Percentiles rank a stretch among this genome's conserved stretches.
These are phyloP conservation scores for Ogataea kodamae DNA, from an alignment of 805 yeast genomes.

Conservation along the genomic window DNA sequence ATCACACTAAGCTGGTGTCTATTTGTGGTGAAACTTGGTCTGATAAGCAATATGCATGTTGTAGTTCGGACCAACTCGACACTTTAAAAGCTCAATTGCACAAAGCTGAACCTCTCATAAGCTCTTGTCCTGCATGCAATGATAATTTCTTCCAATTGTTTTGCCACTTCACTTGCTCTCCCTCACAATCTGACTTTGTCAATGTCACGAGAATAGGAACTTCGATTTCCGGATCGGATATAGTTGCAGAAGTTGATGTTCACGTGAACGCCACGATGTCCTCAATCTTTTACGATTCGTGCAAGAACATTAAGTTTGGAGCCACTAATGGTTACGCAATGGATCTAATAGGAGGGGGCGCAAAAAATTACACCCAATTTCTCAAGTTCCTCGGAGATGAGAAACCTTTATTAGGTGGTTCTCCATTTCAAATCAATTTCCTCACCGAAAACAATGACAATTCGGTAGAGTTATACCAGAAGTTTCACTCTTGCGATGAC, in stretches of 20 bases:
- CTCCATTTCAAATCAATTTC: constrained; percentile 90
- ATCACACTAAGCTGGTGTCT: constrained; percentile 43
- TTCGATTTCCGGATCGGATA: constrained; percentile 47
- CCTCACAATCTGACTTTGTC: constrained; percentile 73
- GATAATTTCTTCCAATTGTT: constrained; percentile 81
- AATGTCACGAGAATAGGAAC: constrained; percentile 54
- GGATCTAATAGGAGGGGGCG: constrained; percentile 99
- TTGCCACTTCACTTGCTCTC: constrained; percentile 87
- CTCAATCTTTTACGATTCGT: constrained; percentile 66
- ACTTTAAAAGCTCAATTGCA: constrained; percentile 56
- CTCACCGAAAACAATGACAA: constrained; percentile 36
- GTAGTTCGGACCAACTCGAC: constrained; percentile 59
- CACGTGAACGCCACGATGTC: constrained; percentile 62
- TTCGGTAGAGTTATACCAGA: constrained; percentile 32
- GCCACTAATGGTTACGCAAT: constrained; percentile 95
- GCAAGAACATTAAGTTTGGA: constrained; percentile 84
- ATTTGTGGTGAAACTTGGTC: constrained; percentile 75
- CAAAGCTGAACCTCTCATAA: constrained; percentile 75
- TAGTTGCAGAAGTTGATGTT: constrained; percentile 71
- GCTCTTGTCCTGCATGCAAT: constrained; percentile 92
- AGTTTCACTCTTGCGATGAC: constrained; percentile 53
- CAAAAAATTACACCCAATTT: constrained; percentile 65
- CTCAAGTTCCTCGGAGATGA: constrained; percentile 91
- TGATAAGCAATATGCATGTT: constrained; percentile 54
- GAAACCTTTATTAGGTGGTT: constrained; percentile 90